phyloP scores from a whole-genome alignment of 2,329 filamentous ascomycete genomes.

The Verticillium longisporum region DNA sequence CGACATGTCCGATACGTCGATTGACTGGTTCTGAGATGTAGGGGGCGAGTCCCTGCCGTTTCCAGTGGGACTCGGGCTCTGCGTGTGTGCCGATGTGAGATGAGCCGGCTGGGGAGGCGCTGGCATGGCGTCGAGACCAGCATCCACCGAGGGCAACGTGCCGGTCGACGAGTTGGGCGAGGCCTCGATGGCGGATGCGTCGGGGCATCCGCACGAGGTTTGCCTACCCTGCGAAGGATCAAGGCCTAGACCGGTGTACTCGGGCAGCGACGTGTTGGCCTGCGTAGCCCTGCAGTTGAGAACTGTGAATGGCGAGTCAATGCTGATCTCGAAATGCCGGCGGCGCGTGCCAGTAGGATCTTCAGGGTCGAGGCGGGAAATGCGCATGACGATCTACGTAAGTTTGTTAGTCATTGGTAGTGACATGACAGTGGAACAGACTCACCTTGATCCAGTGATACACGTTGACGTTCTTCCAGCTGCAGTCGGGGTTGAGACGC shows the following conservation, averaged over 20 bases:
- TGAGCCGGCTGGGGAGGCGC: slow-evolving; percentile 52
- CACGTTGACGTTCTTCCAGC: slow-evolving; percentile 88
- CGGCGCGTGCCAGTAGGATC: slow-evolving; percentile 67
- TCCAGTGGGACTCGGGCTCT: slow-evolving; percentile 13
- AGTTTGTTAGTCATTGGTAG: neutral
- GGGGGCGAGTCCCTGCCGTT: slow-evolving; percentile 4
- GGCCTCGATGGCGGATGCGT: slow-evolving; percentile 50
- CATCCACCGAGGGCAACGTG: slow-evolving; percentile 34
- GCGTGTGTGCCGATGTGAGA: slow-evolving; percentile 21
- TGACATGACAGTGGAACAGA: neutral
- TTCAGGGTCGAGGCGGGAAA: slow-evolving; percentile 74
- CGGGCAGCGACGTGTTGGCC: slow-evolving; percentile 78
- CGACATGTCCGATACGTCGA: neutral
- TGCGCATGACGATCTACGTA: slow-evolving; percentile 76
- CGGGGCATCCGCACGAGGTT: slow-evolving; percentile 46
- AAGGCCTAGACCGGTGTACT: slow-evolving; percentile 56
- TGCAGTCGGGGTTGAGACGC: slow-evolving; percentile 80
- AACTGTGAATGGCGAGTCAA: slow-evolving; percentile 90
- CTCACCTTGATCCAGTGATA: slow-evolving; percentile 93
- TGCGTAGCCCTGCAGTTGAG: slow-evolving; percentile 91
- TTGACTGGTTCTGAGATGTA: slow-evolving; percentile 4
- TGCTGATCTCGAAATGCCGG: slow-evolving; percentile 91
- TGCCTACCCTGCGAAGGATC: slow-evolving; percentile 27
- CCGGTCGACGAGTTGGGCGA: slow-evolving; percentile 60
- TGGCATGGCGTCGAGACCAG: slow-evolving; percentile 26